phyloP scores from a whole-genome alignment of 352 stramenopile species.

The Lagenidium giganteum region DNA sequence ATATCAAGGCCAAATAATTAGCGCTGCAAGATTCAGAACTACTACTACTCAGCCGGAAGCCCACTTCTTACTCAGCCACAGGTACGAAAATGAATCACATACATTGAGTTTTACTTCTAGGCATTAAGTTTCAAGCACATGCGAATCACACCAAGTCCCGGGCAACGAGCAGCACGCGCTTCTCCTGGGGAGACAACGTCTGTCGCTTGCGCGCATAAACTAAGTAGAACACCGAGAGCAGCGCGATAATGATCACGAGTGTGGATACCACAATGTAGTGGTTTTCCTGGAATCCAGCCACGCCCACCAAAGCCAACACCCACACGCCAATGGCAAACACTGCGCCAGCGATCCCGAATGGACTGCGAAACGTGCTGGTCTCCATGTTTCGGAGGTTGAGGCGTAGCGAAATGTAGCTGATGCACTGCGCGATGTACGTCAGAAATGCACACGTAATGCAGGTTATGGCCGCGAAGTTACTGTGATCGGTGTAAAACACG shows the following conservation, averaged over 20 bases:
- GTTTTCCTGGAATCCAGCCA: constrained; percentile 12
- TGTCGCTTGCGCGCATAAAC: constrained; percentile 14
- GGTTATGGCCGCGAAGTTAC: not conserved
- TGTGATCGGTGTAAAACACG: constrained; percentile 9
- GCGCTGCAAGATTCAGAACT: no score
- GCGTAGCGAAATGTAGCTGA: constrained; percentile 18
- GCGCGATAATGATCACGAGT: constrained; percentile 3
- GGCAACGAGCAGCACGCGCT: constrained; percentile 12
- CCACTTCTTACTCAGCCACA: no score
- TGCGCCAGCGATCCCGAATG: constrained; percentile 11
- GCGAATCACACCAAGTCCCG: no score
- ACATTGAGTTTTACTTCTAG: no score
- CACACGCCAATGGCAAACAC: constrained; percentile 11
- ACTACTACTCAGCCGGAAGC: no score
- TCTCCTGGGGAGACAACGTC: constrained; percentile 19
- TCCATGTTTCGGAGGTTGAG: constrained; percentile 15
- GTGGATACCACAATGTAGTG: constrained; percentile 1
- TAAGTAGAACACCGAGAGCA: constrained; percentile 12
- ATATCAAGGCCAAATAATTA: no score
- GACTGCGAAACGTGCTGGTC: constrained; percentile 5
- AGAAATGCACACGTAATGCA: constrained; percentile 14
- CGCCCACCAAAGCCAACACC: constrained; percentile 1
- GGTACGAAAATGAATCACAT: no score
- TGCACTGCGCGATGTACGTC: constrained; percentile 21
- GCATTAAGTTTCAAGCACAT: no score